Evolutionary conservation across 805 yeast species (phyloP), one percentile per base, ranked within the genome.

Genomic region (Teunomyces panamensis): DNA sequence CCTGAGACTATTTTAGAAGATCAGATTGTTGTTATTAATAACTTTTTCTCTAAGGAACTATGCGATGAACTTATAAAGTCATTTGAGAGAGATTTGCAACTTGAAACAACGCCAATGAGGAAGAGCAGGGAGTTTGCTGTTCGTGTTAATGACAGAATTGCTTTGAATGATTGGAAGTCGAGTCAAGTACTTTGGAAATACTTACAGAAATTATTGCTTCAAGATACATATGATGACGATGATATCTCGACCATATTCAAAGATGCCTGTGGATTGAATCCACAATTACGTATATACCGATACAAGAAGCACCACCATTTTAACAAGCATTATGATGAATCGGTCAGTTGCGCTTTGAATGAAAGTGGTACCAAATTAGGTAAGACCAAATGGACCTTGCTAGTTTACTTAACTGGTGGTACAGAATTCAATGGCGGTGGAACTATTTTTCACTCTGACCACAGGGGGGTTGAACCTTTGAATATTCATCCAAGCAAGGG

Each of bases 261-360:
- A 0, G 44, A 45, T 9, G 81, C 81, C 0, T 59, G 59, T 26
- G 82, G 83, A 0, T 67, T 82, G 39, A 81, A 81, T 49, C 79
- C 84, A 1, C 80, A 81, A 46, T 57, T 83, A 10, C 57, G 88
- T 33, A 60, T 81, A 4, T 83, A 83, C 57, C 55, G 86, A 42
- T 83, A 83, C 56, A 55, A 58, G 2, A 67, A 70, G 50, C 85
- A 85, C 0, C 86, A 83, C 49, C 79, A 73, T 56, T 83, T 83
- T 54, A 83, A 78, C 3, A 69, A 75, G 50, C 87, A 83, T 56
- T 81, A 80, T 54, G 88, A 83, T 54, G 87, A 82, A 43, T 68
- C 79, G 6, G 84, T 79, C 4, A 49, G 51, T 3, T 69, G 71
- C 28, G 54, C 62, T 1, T 44, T 58, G 7, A 60, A 56, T 9